Percentiles rank a stretch among this genome's conserved stretches.
These are phyloP conservation scores for Zhuliangozyma blackwelliae DNA, from an alignment of 1,139 yeast genomes.

Conservation along the genomic window DNA sequence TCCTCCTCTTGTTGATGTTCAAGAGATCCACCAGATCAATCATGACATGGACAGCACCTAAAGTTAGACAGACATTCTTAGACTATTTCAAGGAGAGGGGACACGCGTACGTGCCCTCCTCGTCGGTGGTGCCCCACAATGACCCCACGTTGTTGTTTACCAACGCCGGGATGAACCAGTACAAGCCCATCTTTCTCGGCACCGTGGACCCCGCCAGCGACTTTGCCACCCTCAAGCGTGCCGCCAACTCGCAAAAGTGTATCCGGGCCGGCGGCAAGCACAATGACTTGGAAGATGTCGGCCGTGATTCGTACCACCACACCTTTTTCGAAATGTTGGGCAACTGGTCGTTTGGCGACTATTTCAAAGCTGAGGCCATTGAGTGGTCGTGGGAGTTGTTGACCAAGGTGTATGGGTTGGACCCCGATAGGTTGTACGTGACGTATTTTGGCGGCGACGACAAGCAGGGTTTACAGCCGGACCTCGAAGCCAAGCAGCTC, in stretches of 20 bases:
- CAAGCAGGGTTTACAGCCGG: constrained; percentile 81
- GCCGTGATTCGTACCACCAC: constrained; percentile 95
- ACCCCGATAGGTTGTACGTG: constrained; percentile 78
- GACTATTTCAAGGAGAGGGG: constrained; percentile 63
- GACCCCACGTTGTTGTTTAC: constrained; percentile 95
- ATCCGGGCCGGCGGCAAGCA: constrained; percentile 99
- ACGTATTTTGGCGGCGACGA: constrained; percentile 95
- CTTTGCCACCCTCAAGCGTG: constrained; percentile 77
- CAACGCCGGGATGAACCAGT: constrained; percentile 99
- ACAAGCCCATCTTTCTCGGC: constrained; percentile 93
- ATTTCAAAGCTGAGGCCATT: constrained; percentile 92
- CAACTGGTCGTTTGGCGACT: constrained; percentile 99
- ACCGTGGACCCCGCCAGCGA: constrained; percentile 94
- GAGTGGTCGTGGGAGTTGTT: constrained; percentile 85
- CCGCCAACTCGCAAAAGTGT: constrained; percentile 95
- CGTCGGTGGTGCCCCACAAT: constrained; percentile 95
- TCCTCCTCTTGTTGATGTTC: too few species aligned
- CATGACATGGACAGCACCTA: constrained; percentile 55
- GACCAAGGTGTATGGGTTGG: constrained; percentile 77
- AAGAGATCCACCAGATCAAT: too few species aligned
- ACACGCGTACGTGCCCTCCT: constrained; percentile 84
- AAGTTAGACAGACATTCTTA: constrained; percentile 83
- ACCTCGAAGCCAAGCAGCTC: constrained; percentile 82
- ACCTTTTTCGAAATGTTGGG: constrained; percentile 99
- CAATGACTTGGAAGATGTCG: constrained; percentile 97